Evolutionary conservation across 1,284 basidiomycete species (phyloP).

Genomic region (Ganoderma meredithae): DNA sequence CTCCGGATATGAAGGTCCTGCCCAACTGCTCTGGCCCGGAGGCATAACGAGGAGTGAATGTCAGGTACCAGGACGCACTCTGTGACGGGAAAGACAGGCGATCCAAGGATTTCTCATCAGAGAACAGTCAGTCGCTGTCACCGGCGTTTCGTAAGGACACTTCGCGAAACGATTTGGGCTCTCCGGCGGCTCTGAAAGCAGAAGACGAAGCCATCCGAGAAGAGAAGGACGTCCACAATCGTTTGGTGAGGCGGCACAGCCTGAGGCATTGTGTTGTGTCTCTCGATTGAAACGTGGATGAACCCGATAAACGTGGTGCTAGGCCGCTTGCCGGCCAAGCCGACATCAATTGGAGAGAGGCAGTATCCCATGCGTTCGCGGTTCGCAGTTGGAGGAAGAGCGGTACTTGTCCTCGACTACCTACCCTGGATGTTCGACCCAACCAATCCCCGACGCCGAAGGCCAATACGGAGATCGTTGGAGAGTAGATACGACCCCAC

Average conservation of each 20-base stretch:
- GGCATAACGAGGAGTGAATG: conserved; percentile 8
- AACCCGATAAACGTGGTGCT: conserved; percentile 13
- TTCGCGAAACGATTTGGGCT: conserved; percentile 14
- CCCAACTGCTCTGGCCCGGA: neutral
- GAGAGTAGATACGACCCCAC: conserved; percentile 18
- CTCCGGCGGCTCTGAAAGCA: conserved; percentile 17
- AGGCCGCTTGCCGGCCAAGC: conserved; percentile 5
- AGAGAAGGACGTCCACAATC: neutral
- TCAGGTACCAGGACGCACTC: conserved; percentile 24
- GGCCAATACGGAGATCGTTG: conserved; percentile 27
- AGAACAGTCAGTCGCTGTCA: conserved; percentile 3
- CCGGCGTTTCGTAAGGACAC: neutral
- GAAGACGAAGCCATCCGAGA: conserved; percentile 5
- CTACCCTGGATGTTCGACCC: conserved; percentile 17
- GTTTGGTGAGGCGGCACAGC: conserved; percentile 4
- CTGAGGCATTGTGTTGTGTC: conserved; percentile 11
- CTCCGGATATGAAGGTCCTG: conserved; percentile 16
- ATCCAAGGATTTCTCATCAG: conserved; percentile 27
- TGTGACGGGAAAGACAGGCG: conserved; percentile 14
- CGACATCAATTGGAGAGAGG: conserved; percentile 7
- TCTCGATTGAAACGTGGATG: conserved; percentile 21
- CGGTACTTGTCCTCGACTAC: conserved; percentile 22
- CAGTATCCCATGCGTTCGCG: conserved; percentile 8
- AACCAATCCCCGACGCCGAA: neutral
- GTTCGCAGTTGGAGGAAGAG: conserved; percentile 21